phyloP scores from a whole-genome alignment of 345 rosid genomes.

The Eucalyptus dawsonii region DNA sequence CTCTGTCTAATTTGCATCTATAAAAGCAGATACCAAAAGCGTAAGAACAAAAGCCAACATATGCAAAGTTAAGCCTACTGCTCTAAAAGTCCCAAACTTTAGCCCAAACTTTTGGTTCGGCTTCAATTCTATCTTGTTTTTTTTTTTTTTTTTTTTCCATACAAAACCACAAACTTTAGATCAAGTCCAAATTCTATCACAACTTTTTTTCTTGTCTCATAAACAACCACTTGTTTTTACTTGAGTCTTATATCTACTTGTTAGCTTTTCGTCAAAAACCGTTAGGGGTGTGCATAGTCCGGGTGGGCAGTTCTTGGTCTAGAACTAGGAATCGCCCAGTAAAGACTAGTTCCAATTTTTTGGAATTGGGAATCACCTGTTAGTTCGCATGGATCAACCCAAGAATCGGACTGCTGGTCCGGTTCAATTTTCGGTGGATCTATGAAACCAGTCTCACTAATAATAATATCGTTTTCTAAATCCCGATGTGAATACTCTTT shows the following conservation, averaged over 20 bases:
- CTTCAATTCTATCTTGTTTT: neutral
- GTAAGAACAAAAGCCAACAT: neutral
- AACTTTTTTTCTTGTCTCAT: neutral
- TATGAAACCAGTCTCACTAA: no score
- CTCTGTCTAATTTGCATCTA: neutral
- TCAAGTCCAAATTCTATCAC: neutral
- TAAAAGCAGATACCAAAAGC: neutral
- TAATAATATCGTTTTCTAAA: no score
- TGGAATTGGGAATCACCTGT: rapidly evolving
- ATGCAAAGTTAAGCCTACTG: neutral
- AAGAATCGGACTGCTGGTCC: rapidly evolving
- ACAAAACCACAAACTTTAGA: neutral
- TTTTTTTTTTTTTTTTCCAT: neutral
- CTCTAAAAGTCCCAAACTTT: neutral
- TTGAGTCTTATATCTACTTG: no score
- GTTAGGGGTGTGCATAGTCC: no score
- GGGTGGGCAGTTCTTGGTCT: no score
- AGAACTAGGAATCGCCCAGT: rapidly evolving
- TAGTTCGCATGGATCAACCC: no score
- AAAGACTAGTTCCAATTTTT: no score
- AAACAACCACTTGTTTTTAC: neutral
- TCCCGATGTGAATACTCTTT: no score
- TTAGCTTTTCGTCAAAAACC: rapidly evolving
- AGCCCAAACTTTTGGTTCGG: neutral
- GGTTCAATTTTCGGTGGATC: rapidly evolving